Evolutionary conservation across 306 rosid species (phyloP).

Genomic region (Malus sylvestris): DNA sequence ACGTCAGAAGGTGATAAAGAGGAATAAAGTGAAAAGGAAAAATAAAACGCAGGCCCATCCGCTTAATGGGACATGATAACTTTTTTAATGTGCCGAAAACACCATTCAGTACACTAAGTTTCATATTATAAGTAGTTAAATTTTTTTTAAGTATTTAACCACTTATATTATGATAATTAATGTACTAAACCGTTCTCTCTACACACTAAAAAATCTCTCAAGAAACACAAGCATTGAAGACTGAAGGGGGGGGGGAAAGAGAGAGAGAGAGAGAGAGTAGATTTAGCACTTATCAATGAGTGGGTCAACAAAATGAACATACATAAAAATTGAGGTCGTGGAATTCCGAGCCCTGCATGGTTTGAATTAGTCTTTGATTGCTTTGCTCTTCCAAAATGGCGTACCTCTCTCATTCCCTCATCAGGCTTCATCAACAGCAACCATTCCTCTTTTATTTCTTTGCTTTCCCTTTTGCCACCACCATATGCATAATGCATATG

Average conservation of each 20-base stretch:
- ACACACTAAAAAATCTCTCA: not conserved
- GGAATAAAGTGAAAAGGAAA: constrained; percentile 23
- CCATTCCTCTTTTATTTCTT: constrained; percentile 27
- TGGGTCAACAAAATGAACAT: constrained; percentile 26
- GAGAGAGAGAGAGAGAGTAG: not conserved
- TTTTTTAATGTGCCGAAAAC: no score
- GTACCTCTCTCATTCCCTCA: constrained; percentile 13
- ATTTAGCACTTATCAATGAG: constrained; percentile 25
- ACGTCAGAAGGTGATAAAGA: constrained; percentile 24
- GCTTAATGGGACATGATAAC: not conserved
- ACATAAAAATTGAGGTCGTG: constrained; percentile 18
- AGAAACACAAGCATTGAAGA: not conserved
- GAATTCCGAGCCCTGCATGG: constrained; percentile 42
- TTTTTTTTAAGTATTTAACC: no score
- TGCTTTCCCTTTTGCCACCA: constrained; percentile 31
- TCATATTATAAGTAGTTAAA: no score
- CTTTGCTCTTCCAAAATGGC: constrained; percentile 17
- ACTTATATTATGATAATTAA: no score
- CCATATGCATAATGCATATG: constrained; percentile 19
- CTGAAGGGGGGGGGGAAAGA: not conserved
- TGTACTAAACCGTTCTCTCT: no score
- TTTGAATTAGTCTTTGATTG: not conserved
- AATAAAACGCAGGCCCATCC: constrained; percentile 16
- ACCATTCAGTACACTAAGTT: rapidly evolving
- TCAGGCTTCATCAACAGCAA: not conserved